phyloP scores from a whole-genome alignment of 1,284 basidiomycete species.

The Takashimella koratensis region DNA sequence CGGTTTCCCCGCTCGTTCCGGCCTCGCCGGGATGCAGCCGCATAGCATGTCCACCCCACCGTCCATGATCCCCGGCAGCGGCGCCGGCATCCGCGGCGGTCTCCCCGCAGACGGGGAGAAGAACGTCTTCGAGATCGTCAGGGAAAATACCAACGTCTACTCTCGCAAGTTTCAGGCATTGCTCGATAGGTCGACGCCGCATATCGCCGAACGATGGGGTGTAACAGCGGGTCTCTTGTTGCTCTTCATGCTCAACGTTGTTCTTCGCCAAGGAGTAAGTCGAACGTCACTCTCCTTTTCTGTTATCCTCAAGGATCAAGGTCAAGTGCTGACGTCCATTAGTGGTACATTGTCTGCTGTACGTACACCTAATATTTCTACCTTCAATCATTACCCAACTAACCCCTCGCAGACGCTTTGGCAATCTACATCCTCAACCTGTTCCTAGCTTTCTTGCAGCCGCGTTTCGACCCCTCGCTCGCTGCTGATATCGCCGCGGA shows the following conservation, averaged over 20 bases:
- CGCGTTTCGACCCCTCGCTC: constrained; percentile 84
- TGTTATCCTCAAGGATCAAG: too few species aligned
- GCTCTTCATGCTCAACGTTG: constrained; percentile 81
- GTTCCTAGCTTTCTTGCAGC: constrained; percentile 53
- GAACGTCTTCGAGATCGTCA: constrained; percentile 47
- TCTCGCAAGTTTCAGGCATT: constrained; percentile 62
- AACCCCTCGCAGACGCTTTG: constrained; percentile 62
- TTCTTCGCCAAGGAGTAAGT: constrained; percentile 84
- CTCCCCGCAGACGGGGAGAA: constrained; percentile 39
- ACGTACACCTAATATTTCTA: constrained; percentile 3
- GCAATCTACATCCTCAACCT: constrained; percentile 89
- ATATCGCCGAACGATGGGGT: constrained; percentile 85
- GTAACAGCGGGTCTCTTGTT: constrained; percentile 67
- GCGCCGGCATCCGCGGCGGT: constrained; percentile 35
- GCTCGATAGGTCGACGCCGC: constrained; percentile 87
- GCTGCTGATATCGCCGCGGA: constrained; percentile 89
- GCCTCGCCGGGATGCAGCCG: constrained; percentile 44
- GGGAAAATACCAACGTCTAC: constrained; percentile 46
- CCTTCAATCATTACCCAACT: constrained; percentile 1
- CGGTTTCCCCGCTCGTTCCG: constrained; percentile 46
- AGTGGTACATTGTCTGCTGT: constrained; percentile 79
- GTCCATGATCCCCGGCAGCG: constrained; percentile 27
- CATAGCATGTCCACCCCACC: constrained; percentile 35
- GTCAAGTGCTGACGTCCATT: too few species aligned
- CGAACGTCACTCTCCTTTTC: too few species aligned